Conservation (phyloP, 2,329 filamentous ascomycete genomes). For the Lecanicillium sp. region DNA sequence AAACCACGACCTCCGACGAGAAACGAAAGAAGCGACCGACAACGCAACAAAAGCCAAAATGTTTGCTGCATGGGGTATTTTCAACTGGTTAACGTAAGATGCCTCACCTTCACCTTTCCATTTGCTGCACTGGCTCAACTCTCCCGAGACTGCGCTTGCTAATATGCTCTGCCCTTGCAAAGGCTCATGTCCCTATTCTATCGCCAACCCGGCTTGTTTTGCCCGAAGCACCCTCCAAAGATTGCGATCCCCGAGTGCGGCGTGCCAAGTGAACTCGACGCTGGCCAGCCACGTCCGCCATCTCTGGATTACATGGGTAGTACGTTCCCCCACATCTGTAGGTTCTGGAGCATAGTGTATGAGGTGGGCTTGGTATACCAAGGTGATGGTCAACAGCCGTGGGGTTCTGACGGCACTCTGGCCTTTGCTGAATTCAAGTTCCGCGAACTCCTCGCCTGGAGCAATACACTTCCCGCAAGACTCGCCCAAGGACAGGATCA, state of each 20-base stretch:
- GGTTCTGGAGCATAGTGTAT: constrained; percentile 30
- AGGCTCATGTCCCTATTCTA: constrained; percentile 24
- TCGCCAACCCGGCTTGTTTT: constrained; percentile 20
- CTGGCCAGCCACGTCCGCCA: too few relatives aligned
- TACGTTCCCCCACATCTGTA: constrained; percentile 22
- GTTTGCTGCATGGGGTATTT: constrained; percentile 22
- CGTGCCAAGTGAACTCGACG: background rate
- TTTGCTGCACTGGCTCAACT: background rate
- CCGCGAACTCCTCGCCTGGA: constrained; percentile 29
- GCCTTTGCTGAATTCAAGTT: constrained; percentile 27
- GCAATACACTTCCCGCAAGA: constrained; percentile 19
- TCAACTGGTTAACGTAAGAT: constrained; percentile 29
- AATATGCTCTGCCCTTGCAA: background rate
- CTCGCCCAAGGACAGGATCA: constrained; percentile 17
- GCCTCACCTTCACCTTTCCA: background rate
- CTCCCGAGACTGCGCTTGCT: too few relatives aligned
- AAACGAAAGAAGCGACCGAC: constrained; percentile 2
- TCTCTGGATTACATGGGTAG: constrained; percentile 14
- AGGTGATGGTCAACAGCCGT: constrained; percentile 10
- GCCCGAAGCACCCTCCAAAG: constrained; percentile 13
- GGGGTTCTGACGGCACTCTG: constrained; percentile 7
- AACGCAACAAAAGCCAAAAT: constrained; percentile 9
- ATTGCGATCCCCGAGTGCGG: constrained; percentile 12
- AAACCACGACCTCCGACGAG: background rate
- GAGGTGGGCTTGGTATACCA: constrained; percentile 20